These are phyloP conservation scores for Talaromyces atroroseus DNA, from an alignment of 2,329 filamentous ascomycete species.

Conservation along the genomic window DNA sequence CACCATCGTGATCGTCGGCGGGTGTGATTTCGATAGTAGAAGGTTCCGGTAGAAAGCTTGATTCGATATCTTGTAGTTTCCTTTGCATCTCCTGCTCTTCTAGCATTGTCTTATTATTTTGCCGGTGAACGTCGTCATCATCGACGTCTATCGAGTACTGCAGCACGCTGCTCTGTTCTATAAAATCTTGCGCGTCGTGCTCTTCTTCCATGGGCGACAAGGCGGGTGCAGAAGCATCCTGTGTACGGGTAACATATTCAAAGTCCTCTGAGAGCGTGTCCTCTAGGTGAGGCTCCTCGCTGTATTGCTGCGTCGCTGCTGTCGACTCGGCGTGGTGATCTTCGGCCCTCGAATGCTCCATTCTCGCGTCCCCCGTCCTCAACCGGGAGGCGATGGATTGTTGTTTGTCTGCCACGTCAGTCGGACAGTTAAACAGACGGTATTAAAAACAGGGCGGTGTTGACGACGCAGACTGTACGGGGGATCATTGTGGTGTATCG, in stretches of 20 bases:
- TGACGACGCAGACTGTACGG: neutral
- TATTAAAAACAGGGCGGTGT: neutral
- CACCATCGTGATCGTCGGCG: conserved; percentile 20
- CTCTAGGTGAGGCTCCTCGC: neutral
- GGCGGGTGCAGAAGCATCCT: neutral
- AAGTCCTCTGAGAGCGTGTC: neutral
- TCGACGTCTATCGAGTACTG: conserved; percentile 4
- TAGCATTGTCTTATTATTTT: conserved; percentile 39
- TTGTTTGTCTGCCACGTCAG: too few relatives aligned
- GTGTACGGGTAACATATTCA: neutral
- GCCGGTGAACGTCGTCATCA: conserved; percentile 24
- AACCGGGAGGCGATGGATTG: neutral
- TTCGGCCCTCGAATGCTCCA: neutral
- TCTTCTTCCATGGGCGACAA: neutral
- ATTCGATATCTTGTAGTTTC: conserved; percentile 58
- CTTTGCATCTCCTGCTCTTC: conserved; percentile 56
- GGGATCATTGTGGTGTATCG: neutral
- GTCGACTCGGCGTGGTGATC: neutral
- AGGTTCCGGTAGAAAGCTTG: conserved; percentile 56
- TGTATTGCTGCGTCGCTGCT: neutral
- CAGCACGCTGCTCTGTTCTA: neutral
- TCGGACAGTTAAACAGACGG: neutral
- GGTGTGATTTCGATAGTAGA: conserved; percentile 38
- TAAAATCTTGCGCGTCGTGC: neutral
- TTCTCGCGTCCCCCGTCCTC: neutral